Conservation (phyloP, 352 stramenopile genomes). For the Globisporangium camurandrum region DNA sequence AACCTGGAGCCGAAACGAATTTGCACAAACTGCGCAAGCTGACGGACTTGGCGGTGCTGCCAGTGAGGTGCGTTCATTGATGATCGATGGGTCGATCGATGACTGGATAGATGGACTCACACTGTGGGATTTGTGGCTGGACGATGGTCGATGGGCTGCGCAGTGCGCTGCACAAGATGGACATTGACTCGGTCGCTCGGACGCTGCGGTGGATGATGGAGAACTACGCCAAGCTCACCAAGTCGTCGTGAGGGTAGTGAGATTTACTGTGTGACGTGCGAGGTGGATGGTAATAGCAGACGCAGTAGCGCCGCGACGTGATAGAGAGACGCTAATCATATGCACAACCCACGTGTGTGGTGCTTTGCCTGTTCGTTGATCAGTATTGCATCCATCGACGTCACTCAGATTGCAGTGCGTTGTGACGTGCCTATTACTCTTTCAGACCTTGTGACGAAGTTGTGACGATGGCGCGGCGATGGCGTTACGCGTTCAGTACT, state of each 20-base stretch:
- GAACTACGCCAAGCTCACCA: slow-evolving; percentile 50
- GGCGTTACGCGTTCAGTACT: too few relatives aligned
- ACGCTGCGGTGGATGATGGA: slow-evolving; percentile 70
- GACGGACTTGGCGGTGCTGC: slow-evolving; percentile 70
- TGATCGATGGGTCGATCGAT: too few relatives aligned
- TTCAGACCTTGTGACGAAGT: too few relatives aligned
- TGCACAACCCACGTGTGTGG: too few relatives aligned
- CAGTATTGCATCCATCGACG: too few relatives aligned
- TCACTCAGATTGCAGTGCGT: too few relatives aligned
- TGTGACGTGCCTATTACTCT: too few relatives aligned
- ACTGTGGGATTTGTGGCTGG: not conserved
- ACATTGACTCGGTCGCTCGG: slow-evolving; percentile 73
- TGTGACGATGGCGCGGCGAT: too few relatives aligned
- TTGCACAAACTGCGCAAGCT: slow-evolving; percentile 60
- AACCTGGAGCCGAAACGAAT: slow-evolving; percentile 68
- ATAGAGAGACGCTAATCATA: slow-evolving; percentile 17
- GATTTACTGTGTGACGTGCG: too few relatives aligned
- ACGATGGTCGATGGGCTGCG: not conserved
- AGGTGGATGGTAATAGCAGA: too few relatives aligned
- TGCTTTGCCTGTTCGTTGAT: too few relatives aligned
- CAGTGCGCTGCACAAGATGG: slow-evolving; percentile 81
- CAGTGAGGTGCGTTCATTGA: slow-evolving; percentile 44
- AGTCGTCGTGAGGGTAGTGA: slow-evolving; percentile 8
- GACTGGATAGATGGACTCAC: too few relatives aligned
- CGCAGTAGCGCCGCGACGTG: slow-evolving; percentile 8